Evolutionary conservation across 192 early-diverging fungal species (phyloP), one percentile per base, ranked within the genome.

Genomic region (Umbelopsis sp.): DNA sequence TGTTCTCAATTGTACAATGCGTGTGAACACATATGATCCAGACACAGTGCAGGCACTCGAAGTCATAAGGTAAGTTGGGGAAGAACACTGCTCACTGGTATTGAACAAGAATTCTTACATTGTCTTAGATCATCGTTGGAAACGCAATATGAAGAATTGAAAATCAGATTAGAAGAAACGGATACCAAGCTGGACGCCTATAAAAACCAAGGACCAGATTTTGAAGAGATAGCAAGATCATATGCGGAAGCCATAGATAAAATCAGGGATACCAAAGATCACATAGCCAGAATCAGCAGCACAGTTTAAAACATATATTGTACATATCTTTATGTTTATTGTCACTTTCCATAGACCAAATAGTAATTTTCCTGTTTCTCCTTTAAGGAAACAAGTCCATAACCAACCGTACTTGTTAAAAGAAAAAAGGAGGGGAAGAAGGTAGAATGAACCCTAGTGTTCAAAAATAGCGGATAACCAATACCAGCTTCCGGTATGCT

Each of bases 221-320:
- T 61, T 61, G 33, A 35, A 35, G 55, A 61, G 16, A 61, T 61
- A 33, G 55, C 55, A 1, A 61, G 12, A 2, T 25, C 30, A 4
- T 61, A 61, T 30, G 55, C 55, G 16, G 6, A 61, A 61, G 55
- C 13, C 23, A 61, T 61, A n/a, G 21, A 25, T 16, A 61, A 35
- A 30, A 61, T 61, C 30, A 61, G 33, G 16, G 55, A 61, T n/a
- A 61, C 55, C 21, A 61, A 61, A 61, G 55, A 61, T 18, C 55
- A 61, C 13, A 61, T 61, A 61, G 55, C 55, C 18, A 30, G 55
- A 16, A 61, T 61, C 6, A 61, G 25, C 30, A 61, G 27, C 33
- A 22, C 55, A 61, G 48, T 49, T 49, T 21, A 49, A 16, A 49
- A 6, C 20, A 21, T 49, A 49, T 16, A 16, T 21, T 16, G 15